phyloP scores from a whole-genome alignment of 306 rosid species.

The Comarum palustre region DNA sequence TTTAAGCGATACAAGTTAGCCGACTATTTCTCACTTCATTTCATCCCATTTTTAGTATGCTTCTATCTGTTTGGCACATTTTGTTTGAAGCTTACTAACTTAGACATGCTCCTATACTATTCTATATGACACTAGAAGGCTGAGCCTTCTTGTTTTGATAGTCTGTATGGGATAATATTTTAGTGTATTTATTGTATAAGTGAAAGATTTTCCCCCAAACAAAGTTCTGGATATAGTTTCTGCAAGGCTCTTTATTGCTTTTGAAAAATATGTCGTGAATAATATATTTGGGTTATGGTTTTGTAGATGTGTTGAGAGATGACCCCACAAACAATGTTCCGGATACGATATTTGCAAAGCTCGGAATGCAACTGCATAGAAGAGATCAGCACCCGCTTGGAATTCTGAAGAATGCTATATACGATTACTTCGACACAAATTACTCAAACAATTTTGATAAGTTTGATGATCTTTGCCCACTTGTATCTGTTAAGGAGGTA shows the following conservation, averaged over 20 bases:
- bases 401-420: constrained; percentile 78
- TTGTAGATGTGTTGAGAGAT: constrained; percentile 81
- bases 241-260: constrained; percentile 40
- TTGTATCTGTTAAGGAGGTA: constrained; percentile 85
- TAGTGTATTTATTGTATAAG: constrained; percentile 47
- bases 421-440: constrained; percentile 68
- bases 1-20: not conserved
- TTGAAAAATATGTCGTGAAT: not conserved
- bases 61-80: not conserved
- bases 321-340: constrained; percentile 95
- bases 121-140: not conserved
- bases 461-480: constrained; percentile 76
- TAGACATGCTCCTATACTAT: not conserved
- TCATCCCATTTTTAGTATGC: not conserved
- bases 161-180: constrained; percentile 1
- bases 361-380: constrained; percentile 91
- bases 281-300: constrained; percentile 20
- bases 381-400: constrained; percentile 90
- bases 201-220: constrained; percentile 79
- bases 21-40: not conserved
- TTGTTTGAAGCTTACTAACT: not conserved
- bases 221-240: constrained; percentile 81
- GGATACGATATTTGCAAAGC: constrained; percentile 72
- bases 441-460: constrained; percentile 74
- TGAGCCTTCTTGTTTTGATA: not conserved